These are phyloP conservation scores for Oryza glumipatula DNA, from an alignment of 176 grass and related monocot genomes.

Conservation along the genomic window DNA sequence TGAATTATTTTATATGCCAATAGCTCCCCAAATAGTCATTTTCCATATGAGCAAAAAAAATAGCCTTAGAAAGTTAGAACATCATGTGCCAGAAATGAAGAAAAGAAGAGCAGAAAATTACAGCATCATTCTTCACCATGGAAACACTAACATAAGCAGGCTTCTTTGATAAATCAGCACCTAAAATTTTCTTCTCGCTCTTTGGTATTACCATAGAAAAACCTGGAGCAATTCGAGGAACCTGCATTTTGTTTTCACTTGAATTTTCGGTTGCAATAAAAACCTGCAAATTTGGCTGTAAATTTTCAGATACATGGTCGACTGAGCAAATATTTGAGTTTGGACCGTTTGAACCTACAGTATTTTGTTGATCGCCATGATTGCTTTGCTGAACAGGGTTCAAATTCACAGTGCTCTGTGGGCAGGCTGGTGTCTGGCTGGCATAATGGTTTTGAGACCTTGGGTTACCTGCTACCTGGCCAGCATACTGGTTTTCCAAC, in stretches of 20 bases:
- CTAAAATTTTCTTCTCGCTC: slow-evolving; percentile 62
- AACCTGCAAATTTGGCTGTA: slow-evolving; percentile 54
- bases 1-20: background rate
- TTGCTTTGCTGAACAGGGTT: slow-evolving; percentile 50
- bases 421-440: slow-evolving; percentile 48
- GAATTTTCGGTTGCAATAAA: slow-evolving; percentile 38
- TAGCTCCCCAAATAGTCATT: slow-evolving; percentile 17
- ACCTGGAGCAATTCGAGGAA: slow-evolving; percentile 82
- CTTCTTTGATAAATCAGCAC: slow-evolving; percentile 56
- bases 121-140: slow-evolving; percentile 58
- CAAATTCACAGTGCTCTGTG: slow-evolving; percentile 45
- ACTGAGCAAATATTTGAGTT: slow-evolving; percentile 54
- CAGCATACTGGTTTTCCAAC: slow-evolving; percentile 52
- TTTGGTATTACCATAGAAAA: slow-evolving; percentile 66
- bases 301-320: slow-evolving; percentile 60
- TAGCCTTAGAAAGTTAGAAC: background rate
- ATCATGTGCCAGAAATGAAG: background rate
- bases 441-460: slow-evolving; percentile 46
- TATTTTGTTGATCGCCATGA: slow-evolving; percentile 58
- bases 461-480: slow-evolving; percentile 33
- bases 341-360: slow-evolving; percentile 66
- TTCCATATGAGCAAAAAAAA: background rate
- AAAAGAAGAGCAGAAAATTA: slow-evolving; percentile 41
- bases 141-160: slow-evolving; percentile 84
- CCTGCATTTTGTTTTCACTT: slow-evolving; percentile 80